phyloP scores from a whole-genome alignment of 2,329 filamentous ascomycete species.

The Fusarium fujikuroi region DNA sequence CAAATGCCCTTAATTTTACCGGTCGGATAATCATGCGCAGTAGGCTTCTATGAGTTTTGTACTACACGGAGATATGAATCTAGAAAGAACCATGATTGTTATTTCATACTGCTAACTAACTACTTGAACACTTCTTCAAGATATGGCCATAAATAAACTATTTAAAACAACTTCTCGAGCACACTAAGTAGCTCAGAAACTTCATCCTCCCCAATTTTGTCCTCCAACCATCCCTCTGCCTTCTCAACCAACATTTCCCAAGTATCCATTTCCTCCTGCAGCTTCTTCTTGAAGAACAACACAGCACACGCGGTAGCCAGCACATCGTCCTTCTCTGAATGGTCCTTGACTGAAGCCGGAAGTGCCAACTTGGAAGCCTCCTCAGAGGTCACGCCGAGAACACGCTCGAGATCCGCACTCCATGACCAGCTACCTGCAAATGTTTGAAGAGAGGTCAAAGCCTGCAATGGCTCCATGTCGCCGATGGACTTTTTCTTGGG shows the following conservation, averaged over 20 bases:
- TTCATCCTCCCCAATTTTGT: constrained; percentile 19
- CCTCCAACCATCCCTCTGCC: constrained; percentile 62
- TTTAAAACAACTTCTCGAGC: constrained; percentile 32
- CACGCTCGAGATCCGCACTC: constrained; percentile 41
- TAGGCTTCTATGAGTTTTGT: too few relatives aligned
- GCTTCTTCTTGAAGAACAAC: constrained; percentile 55
- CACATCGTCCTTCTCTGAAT: constrained; percentile 20
- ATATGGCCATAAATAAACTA: neutral
- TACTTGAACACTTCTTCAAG: constrained; percentile 4
- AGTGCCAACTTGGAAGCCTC: constrained; percentile 12
- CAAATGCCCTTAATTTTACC: too few relatives aligned
- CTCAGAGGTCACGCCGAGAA: constrained; percentile 39
- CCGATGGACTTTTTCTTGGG: neutral
- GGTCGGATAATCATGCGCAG: rapidly evolving
- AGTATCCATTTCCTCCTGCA: constrained; percentile 59
- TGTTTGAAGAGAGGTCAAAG: constrained; percentile 64
- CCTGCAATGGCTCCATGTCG: constrained; percentile 29
- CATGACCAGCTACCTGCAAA: constrained; percentile 49
- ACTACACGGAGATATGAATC: rapidly evolving
- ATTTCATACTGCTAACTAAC: neutral
- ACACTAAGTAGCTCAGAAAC: constrained; percentile 27
- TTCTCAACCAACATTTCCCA: constrained; percentile 75
- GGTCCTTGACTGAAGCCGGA: neutral
- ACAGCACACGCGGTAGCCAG: constrained; percentile 48
- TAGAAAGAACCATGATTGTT: neutral